These are phyloP conservation scores for Penicillium sp. DNA, from an alignment of 2,329 filamentous ascomycete species.

Conservation along the genomic window DNA sequence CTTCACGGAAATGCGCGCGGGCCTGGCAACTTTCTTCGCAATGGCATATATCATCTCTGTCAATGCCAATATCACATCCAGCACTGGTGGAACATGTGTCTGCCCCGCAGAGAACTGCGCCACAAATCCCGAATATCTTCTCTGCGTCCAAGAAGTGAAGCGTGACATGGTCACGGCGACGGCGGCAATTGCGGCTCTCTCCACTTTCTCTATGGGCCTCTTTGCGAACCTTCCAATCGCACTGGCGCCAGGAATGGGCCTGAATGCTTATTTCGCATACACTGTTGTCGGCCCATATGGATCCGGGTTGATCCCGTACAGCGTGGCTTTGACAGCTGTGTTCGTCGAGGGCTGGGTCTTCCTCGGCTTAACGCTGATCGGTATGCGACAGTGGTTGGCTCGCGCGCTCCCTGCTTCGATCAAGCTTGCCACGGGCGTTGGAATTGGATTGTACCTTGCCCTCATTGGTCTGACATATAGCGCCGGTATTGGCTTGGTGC, in stretches of 20 bases:
- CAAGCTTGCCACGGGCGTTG: constrained; percentile 82
- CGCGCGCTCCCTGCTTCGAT: constrained; percentile 79
- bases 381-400: constrained; percentile 85
- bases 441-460: constrained; percentile 77
- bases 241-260: constrained; percentile 72
- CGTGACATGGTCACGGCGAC: constrained; percentile 82
- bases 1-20: constrained; percentile 80
- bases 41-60: constrained; percentile 77
- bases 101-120: constrained; percentile 59
- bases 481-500: constrained; percentile 77
- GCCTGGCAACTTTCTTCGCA: constrained; percentile 75
- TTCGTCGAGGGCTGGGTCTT: constrained; percentile 89
- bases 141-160: constrained; percentile 59
- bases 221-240: constrained; percentile 78
- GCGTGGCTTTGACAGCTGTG: constrained; percentile 77
- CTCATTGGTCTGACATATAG: constrained; percentile 70
- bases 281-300: constrained; percentile 78
- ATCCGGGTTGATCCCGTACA: constrained; percentile 69
- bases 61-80: constrained; percentile 69
- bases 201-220: constrained; percentile 80
- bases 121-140: constrained; percentile 46
- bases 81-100: constrained; percentile 73
- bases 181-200: constrained; percentile 75
- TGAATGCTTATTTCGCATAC: constrained; percentile 87
- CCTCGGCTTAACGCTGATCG: constrained; percentile 66